phyloP scores from a whole-genome alignment of 345 rosid species.

The Euphorbia pulcherrima region DNA sequence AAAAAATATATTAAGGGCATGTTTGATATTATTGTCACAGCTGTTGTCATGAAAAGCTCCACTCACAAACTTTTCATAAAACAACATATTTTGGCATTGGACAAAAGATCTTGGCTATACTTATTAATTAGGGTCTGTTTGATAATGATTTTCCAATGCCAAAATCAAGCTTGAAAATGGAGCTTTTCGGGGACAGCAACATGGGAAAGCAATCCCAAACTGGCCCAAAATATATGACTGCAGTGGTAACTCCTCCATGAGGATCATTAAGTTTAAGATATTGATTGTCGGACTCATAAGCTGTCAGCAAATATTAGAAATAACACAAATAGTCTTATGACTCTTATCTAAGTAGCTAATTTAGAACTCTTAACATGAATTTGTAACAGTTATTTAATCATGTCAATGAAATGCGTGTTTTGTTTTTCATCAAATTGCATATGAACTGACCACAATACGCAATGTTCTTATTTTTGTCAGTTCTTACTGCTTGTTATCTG shows the following conservation, averaged over 20 bases:
- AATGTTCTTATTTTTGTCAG: constrained; percentile 5
- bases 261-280: background rate
- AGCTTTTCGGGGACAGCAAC: too few species aligned
- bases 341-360: background rate
- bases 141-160: too few species aligned
- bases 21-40: too few species aligned
- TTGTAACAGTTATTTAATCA: background rate
- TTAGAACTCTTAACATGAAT: background rate
- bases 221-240: too few species aligned
- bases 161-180: too few species aligned
- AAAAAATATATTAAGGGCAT: too few species aligned
- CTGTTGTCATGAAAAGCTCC: too few species aligned
- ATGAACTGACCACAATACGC: background rate
- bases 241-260: background rate
- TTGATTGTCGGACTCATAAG: background rate
- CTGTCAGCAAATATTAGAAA: background rate
- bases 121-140: too few species aligned
- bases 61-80: too few species aligned
- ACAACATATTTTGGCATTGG: too few species aligned
- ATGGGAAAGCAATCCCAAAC: too few species aligned
- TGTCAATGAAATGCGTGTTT: background rate
- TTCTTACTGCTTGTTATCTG: background rate
- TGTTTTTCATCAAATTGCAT: background rate
- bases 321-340: background rate
- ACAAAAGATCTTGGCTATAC: too few species aligned